Base-by-base conservation (phyloP, 2,329 filamentous ascomycete species). In the Penicillium sp. region DNA sequence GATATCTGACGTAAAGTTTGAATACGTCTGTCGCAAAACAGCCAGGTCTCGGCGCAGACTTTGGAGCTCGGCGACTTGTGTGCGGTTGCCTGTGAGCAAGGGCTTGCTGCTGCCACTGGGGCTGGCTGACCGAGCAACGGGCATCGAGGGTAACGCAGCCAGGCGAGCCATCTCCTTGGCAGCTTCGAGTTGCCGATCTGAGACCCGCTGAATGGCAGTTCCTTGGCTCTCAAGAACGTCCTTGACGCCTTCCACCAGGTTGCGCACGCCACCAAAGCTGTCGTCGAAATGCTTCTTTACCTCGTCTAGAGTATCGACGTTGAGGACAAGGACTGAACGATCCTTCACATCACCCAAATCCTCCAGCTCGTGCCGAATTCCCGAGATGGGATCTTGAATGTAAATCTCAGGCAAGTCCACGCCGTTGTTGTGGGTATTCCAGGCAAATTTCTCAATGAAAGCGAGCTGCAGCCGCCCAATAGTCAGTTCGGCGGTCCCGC, bases 361-460 rank as follows among this genome's bases (percentile, higher is more conserved):
- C 66, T 98, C 93, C 25, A 98, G 74, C 71, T 98, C 93, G 66
- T 98, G 91, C 12, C 93, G 85, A n/a, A 98, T 87, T 0, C 93
- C 93, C 7, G 93, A 97, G 2, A 96, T 80, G 0, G 90, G 86
- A 66, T 98, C 93, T 67, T 98, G 93, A 12, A 98, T 93, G 66
- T 98, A 96, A 12, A 98, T 97, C 60, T 98, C 93, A 0, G 93
- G 93, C 39, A 98, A 73, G 65, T 98, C 93, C 11, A 83, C 82
- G 6, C 93, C 93, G 61, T 96, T 94, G 51, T 89, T 86, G 59
- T 97, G 90, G 1, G 91, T 96, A 60, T 95, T 97, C 90, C 94
- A 98, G 0, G 91, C 93, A 65, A 98, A 98, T 66, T 96, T 98
- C 59, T 98, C 93, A 59, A 98, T 98, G 60, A 98, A 98, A 1